Evolutionary conservation across 1,284 basidiomycete genomes (phyloP), one percentile per base, ranked within the genome.

Genomic region (Ceratobasidium sp.): DNA sequence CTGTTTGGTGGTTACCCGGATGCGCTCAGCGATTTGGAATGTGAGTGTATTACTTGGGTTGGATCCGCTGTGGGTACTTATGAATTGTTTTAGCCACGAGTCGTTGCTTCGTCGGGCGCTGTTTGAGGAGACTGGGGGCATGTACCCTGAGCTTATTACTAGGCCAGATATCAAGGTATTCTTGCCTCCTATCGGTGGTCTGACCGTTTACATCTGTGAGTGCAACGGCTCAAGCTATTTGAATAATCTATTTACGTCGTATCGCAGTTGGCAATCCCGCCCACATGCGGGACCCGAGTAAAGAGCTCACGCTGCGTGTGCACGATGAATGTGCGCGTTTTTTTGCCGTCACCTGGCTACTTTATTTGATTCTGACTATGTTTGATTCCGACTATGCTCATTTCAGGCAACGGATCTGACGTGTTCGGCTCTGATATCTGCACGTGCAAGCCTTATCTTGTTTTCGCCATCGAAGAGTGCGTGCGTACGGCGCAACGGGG

Each of bases 71-170:
- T 50, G 23, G 7, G 9, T 44, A 49, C 23, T 67, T 38, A 54
- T 14, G 55, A 21, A 7, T 43, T 44, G 21, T 75, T 46, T 62
- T 81, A 93, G 92, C 62, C 92, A 93, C 0, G 97, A 98, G 81
- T 88, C 85, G 11, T 82, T 94, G 0, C 87, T 98, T 9, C 89
- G 96, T 41, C 87, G 96, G 23, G 92, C 94, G 0, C 85, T 98
- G 38, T 98, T 98, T 77, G 96, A 98, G 80, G 96, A 98, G 77
- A 94, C 92, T 0, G 95, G 95, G 77, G 96, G 95, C 78, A 96
- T 96, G 91, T 97, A 98, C 81, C 96, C 96, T 1, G 96, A 98
- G 78, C 88, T 98, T 58, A 90, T 98, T 77, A 98, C 96, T 11
- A 89, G 96, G 16, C 95, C 94, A 0, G 95, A 98, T 80, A 92